Percentiles rank a stretch among this genome's conserved stretches.
phyloP scores from a whole-genome alignment of 768 basidiomycete species.

The Mycena capillaripes region DNA sequence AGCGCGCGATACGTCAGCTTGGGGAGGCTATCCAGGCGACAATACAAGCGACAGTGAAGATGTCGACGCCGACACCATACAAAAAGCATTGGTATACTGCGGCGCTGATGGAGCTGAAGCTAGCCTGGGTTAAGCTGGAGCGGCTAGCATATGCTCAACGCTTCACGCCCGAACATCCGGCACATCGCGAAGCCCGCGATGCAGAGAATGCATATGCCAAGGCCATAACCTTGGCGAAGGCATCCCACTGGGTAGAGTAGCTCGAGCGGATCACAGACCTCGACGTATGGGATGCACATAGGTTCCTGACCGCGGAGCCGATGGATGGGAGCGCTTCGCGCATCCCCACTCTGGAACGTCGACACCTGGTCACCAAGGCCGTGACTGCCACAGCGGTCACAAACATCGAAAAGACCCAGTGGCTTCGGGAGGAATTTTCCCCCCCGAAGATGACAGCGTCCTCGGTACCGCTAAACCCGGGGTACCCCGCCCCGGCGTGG shows the following conservation, averaged over 20 bases:
- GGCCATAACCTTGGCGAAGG: slow-evolving; percentile 39
- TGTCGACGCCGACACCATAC: slow-evolving; percentile 35
- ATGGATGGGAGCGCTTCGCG: too few relatives aligned
- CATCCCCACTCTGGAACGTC: too few relatives aligned
- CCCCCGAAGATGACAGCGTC: too few relatives aligned
- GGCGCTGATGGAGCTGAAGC: slow-evolving; percentile 41
- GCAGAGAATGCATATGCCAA: slow-evolving; percentile 34
- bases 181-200: slow-evolving; percentile 33
- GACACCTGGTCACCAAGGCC: too few relatives aligned
- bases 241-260: slow-evolving; percentile 39
- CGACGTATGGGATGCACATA: too few relatives aligned
- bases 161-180: slow-evolving; percentile 37
- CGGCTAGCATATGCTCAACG: slow-evolving; percentile 20
- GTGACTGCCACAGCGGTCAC: too few relatives aligned
- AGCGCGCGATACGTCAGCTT: slow-evolving; percentile 12
- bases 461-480: too few relatives aligned
- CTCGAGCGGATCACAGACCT: too few relatives aligned
- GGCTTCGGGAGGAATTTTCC: too few relatives aligned
- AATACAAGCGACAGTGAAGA: slow-evolving; percentile 36
- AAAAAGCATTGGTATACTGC: slow-evolving; percentile 52
- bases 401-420: too few relatives aligned
- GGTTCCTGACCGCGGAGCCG: too few relatives aligned
- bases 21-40: slow-evolving; percentile 34
- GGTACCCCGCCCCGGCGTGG: too few relatives aligned
- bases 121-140: slow-evolving; percentile 33